Conservation (phyloP, 2,329 filamentous ascomycete species). For the Trichoderma koningiopsis region DNA sequence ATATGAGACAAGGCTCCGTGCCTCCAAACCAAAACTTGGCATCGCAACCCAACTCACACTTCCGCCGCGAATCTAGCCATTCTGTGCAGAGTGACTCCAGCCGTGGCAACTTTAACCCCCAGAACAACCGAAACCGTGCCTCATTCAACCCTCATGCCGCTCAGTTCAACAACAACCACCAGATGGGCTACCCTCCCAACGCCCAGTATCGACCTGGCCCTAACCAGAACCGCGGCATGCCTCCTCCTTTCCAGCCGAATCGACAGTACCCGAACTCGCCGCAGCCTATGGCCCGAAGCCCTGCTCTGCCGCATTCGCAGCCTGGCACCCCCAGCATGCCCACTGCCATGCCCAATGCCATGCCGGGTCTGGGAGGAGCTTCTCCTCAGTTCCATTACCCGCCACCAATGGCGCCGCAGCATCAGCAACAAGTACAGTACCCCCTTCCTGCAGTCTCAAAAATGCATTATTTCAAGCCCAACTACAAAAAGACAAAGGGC, state of each 20-base stretch:
- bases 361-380: conserved; percentile 63
- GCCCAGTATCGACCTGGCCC: conserved; percentile 46
- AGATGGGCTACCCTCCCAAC: conserved; percentile 49
- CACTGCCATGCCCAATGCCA: conserved; percentile 57
- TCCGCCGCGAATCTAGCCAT: conserved; percentile 83
- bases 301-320: conserved; percentile 65
- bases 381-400: conserved; percentile 64
- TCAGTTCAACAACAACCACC: conserved; percentile 52
- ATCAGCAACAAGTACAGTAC: conserved; percentile 60
- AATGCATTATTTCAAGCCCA: conserved; percentile 43
- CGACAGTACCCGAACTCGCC: conserved; percentile 61
- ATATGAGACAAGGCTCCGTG: conserved; percentile 68
- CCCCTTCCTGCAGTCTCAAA: conserved; percentile 44
- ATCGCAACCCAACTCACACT: conserved; percentile 69
- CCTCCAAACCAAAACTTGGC: conserved; percentile 63
- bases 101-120: conserved; percentile 56
- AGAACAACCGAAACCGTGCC: conserved; percentile 53
- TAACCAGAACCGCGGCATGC: conserved; percentile 56
- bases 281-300: conserved; percentile 62
- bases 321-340: conserved; percentile 71
- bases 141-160: conserved; percentile 48
- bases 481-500: conserved; percentile 50
- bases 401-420: conserved; percentile 59
- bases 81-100: conserved; percentile 64
- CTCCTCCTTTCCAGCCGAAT: conserved; percentile 50